Percentiles rank a stretch among this genome's conserved stretches.
Evolutionary conservation across 805 yeast genomes (phyloP).

Genomic region (Candida nemodendra): DNA sequence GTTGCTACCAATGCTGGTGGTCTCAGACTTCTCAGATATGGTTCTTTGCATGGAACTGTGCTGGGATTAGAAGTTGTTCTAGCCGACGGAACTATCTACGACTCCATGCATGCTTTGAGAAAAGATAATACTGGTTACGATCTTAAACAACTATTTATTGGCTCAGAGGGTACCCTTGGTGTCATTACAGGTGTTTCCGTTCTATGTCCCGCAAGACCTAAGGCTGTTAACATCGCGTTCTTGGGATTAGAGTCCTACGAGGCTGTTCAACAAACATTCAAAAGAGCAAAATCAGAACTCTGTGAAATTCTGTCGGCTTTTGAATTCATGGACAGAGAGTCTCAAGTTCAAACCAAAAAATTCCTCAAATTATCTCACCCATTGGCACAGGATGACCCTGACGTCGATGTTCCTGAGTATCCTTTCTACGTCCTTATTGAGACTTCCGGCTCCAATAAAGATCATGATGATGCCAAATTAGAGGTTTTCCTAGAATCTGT

Average conservation of each 20-base stretch:
- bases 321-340: conserved; percentile 84
- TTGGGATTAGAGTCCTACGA: conserved; percentile 80
- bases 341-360: conserved; percentile 61
- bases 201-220: conserved; percentile 86
- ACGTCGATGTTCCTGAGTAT: conserved; percentile 45
- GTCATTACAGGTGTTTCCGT: conserved; percentile 87
- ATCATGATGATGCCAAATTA: conserved; percentile 89
- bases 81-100: conserved; percentile 80
- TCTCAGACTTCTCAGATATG: conserved; percentile 79
- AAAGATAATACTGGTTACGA: conserved; percentile 97
- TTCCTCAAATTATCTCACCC: conserved; percentile 70
- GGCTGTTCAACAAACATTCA: conserved; percentile 79
- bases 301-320: conserved; percentile 88
- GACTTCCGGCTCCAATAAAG: conserved; percentile 92
- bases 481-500: conserved; percentile 79
- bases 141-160: conserved; percentile 87
- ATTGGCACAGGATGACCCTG: conserved; percentile 51
- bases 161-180: conserved; percentile 92
- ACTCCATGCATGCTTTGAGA: conserved; percentile 80
- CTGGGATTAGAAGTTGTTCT: conserved; percentile 91
- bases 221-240: conserved; percentile 82
- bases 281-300: conserved; percentile 72
- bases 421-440: conserved; percentile 92
- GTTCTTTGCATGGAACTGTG: conserved; percentile 89
- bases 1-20: conserved; percentile 98